These are phyloP conservation scores for Phialophora chinensis DNA, from an alignment of 2,329 filamentous ascomycete species.

Conservation along the genomic window DNA sequence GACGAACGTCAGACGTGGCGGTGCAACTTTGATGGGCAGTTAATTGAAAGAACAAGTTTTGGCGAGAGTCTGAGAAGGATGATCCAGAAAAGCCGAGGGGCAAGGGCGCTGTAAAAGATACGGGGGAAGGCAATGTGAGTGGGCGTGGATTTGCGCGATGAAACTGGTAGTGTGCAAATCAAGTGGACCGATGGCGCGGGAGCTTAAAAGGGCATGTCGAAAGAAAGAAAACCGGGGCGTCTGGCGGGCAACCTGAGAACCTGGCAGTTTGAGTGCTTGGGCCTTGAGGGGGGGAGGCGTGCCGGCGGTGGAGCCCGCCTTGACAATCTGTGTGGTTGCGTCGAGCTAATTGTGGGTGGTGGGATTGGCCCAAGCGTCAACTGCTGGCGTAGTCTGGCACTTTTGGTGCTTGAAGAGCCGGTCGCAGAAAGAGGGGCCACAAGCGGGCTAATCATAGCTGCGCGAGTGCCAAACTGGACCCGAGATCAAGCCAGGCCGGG, in stretches of 20 bases:
- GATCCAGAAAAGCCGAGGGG: conserved; percentile 33
- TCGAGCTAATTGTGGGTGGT: conserved; percentile 6
- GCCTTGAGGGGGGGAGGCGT: conserved; percentile 11
- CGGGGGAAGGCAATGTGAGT: conserved; percentile 10
- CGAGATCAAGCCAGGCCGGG: conserved; percentile 24
- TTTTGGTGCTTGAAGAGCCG: conserved; percentile 23
- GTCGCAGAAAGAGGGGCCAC: conserved; percentile 21
- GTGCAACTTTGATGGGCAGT: conserved; percentile 31
- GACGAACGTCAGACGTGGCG: conserved; percentile 38
- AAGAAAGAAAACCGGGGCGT: conserved; percentile 9
- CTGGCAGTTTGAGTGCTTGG: conserved; percentile 19
- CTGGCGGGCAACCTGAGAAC: conserved; percentile 19
- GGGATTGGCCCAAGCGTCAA: conserved; percentile 19
- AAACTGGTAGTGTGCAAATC: conserved; percentile 27
- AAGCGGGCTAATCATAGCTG: conserved; percentile 25
- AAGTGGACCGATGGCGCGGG: conserved; percentile 31
- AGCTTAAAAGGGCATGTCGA: conserved; percentile 27
- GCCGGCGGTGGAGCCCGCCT: conserved; percentile 7
- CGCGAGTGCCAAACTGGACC: conserved; percentile 20
- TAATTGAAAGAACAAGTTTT: conserved; percentile 37
- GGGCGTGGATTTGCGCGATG: conserved; percentile 22
- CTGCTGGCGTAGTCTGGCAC: conserved; percentile 20
- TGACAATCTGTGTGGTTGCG: conserved; percentile 9
- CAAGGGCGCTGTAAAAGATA: conserved; percentile 21
- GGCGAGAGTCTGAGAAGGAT: conserved; percentile 34